Conservation (phyloP, 2,329 filamentous ascomycete species). For the Epichloe glyceriae region DNA sequence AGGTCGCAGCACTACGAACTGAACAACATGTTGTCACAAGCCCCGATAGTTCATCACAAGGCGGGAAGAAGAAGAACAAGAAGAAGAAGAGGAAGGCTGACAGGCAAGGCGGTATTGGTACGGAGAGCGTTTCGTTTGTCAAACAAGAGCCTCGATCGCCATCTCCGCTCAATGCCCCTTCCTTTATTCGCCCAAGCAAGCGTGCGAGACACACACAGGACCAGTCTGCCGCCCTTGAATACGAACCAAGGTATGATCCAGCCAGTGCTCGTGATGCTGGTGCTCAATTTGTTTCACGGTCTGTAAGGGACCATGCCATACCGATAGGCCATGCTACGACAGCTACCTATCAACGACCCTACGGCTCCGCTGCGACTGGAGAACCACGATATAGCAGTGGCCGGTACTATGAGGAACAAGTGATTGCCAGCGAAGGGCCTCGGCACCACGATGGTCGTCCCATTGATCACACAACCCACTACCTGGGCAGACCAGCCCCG, state of each 20-base stretch:
- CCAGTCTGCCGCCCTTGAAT: slow-evolving; percentile 19
- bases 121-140: slow-evolving; percentile 39
- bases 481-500: slow-evolving; percentile 24
- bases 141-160: slow-evolving; percentile 54
- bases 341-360: slow-evolving; percentile 6
- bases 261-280: slow-evolving; percentile 22
- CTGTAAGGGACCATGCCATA: slow-evolving; percentile 18
- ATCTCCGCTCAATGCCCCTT: slow-evolving; percentile 41
- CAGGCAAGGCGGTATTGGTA: slow-evolving; percentile 32
- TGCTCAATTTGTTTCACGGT: slow-evolving; percentile 19
- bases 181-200: slow-evolving; percentile 43
- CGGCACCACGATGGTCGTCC: slow-evolving; percentile 26
- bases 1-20: slow-evolving; percentile 43
- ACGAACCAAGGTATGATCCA: slow-evolving; percentile 30
- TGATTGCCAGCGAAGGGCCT: slow-evolving; percentile 16
- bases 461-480: slow-evolving; percentile 18
- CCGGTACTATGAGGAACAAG: slow-evolving; percentile 21
- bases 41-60: slow-evolving; percentile 47
- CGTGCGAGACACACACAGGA: slow-evolving; percentile 36
- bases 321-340: slow-evolving; percentile 1
- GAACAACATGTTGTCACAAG: slow-evolving; percentile 37
- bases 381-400: slow-evolving; percentile 18
- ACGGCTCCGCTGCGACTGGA: slow-evolving; percentile 14
- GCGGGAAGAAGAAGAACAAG: slow-evolving; percentile 34
- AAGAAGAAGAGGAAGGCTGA: slow-evolving; percentile 43